Evolutionary conservation across 202 grass and related monocot species (phyloP).

Genomic region (Tripidium arundinaceum): DNA sequence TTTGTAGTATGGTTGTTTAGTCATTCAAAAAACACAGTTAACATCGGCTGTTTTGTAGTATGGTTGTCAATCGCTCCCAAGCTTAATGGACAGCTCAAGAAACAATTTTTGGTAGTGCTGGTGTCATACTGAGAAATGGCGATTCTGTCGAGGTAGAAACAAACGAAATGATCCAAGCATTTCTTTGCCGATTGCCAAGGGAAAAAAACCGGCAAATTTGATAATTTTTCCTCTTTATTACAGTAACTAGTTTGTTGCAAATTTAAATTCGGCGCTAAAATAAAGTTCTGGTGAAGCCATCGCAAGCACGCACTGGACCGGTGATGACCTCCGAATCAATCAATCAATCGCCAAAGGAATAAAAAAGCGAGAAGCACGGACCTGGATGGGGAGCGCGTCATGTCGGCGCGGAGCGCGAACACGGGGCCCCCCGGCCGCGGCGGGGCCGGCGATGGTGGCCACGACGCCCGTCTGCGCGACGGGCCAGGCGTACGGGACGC

Average conservation of each 20-base stretch:
- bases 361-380: neutral
- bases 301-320: no score
- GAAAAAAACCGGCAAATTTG: no score
- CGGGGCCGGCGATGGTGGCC: slow-evolving; percentile 33
- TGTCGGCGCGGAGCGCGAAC: slow-evolving; percentile 80
- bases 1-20: no score
- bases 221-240: no score
- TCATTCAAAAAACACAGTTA: no score
- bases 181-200: neutral
- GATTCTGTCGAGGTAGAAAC: neutral
- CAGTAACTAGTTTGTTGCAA: no score
- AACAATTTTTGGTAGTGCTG: neutral
- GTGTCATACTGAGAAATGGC: neutral
- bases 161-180: neutral
- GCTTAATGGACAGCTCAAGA: neutral
- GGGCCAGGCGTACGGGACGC: slow-evolving; percentile 53
- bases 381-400: slow-evolving; percentile 86
- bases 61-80: neutral
- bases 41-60: no score
- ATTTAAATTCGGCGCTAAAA: no score
- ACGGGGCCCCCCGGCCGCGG: slow-evolving; percentile 1
- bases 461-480: slow-evolving; percentile 61
- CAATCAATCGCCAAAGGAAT: neutral
- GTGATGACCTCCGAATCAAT: neutral
- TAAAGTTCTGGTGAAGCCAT: no score